A percentile compares a stretch with the other conserved stretches of the same genome.
Conservation (phyloP, 441 rosid genomes). For the Pelargonium fulgidum region DNA sequence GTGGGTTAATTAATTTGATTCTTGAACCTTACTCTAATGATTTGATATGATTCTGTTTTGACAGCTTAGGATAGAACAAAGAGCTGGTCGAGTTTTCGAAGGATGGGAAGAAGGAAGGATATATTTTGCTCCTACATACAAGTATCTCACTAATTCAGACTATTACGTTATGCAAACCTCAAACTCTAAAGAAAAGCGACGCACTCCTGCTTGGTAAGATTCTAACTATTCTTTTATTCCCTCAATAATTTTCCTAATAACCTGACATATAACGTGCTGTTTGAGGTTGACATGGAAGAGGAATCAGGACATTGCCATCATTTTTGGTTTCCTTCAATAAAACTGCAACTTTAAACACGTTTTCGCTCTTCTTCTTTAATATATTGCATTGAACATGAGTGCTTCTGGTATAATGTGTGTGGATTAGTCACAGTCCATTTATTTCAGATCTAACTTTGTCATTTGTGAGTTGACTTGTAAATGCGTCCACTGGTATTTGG, state of each 20-base stretch:
- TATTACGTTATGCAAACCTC: constrained; percentile 49
- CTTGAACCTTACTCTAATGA: neutral
- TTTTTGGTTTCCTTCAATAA: too few relatives aligned
- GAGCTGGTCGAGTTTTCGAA: constrained; percentile 63
- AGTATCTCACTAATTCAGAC: constrained; percentile 61
- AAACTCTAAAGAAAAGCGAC: constrained; percentile 55
- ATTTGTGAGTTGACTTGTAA: constrained; percentile 15
- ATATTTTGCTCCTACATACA: constrained; percentile 83
- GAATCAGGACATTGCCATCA: too few relatives aligned
- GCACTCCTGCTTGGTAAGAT: constrained; percentile 88
- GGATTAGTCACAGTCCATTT: too few relatives aligned
- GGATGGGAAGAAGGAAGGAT: constrained; percentile 95
- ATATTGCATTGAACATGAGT: too few relatives aligned
- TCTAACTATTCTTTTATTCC: neutral
- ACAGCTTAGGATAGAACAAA: constrained; percentile 69
- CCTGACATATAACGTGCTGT: too few relatives aligned
- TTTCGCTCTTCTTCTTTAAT: too few relatives aligned
- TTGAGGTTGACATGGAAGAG: too few relatives aligned
- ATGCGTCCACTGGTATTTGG: neutral
- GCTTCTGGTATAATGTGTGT: too few relatives aligned
- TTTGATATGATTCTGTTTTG: neutral
- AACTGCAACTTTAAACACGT: too few relatives aligned
- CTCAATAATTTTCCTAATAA: too few relatives aligned
- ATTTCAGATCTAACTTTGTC: too few relatives aligned
- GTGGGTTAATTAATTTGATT: neutral